phyloP scores from a whole-genome alignment of 441 rosid genomes.

The Manihot esculenta region DNA sequence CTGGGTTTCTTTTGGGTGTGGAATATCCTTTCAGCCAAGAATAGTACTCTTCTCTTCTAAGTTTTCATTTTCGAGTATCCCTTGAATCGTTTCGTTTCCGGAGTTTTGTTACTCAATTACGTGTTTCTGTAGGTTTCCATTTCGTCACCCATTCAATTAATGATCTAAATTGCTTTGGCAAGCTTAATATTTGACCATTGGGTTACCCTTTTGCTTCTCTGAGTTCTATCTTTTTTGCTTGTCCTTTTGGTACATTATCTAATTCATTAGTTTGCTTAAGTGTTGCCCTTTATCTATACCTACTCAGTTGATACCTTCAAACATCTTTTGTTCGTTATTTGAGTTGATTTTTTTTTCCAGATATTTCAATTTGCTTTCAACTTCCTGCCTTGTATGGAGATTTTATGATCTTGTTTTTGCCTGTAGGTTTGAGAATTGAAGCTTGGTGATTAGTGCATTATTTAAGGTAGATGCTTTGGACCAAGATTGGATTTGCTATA shows the following conservation, averaged over 20 bases:
- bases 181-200: conserved; percentile 18
- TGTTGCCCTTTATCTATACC: background rate
- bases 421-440: conserved; percentile 57
- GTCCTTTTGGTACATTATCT: background rate
- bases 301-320: background rate
- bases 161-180: conserved; percentile 24
- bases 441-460: conserved; percentile 38
- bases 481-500: conserved; percentile 1
- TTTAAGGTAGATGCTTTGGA: conserved; percentile 38
- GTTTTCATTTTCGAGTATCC: conserved; percentile 35
- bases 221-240: background rate
- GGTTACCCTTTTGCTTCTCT: background rate
- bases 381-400: conserved; percentile 12
- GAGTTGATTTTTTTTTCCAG: background rate
- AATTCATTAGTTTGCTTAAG: background rate
- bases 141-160: conserved; percentile 8
- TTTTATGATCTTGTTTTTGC: conserved; percentile 29
- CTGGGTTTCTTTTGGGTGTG: conserved; percentile 37
- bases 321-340: background rate
- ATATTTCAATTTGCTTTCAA: conserved; percentile 13
- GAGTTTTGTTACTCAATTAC: conserved; percentile 9
- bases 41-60: conserved; percentile 46
- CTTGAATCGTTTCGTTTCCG: conserved; percentile 14
- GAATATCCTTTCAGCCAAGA: conserved; percentile 52
- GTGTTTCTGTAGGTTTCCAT: conserved; percentile 16